Evolutionary conservation across 2,329 filamentous ascomycete species (phyloP), one percentile per base, ranked within the genome.

Genomic region (Paraphoma chrysanthemicola): DNA sequence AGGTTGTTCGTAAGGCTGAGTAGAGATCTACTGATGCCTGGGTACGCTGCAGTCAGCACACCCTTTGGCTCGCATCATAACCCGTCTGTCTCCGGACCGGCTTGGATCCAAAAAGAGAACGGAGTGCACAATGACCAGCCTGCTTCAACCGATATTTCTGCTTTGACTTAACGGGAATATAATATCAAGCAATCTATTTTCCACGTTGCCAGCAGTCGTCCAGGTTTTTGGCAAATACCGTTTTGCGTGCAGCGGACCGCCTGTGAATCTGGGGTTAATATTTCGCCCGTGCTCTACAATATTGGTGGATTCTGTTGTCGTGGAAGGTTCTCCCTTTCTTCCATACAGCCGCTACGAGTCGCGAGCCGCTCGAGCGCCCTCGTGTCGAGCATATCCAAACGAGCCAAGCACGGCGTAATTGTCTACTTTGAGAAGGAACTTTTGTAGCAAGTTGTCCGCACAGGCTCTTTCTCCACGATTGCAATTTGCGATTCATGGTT

Each of bases 21-120:
- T 63, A 67, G 59, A 64, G 38, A 38, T 62, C 53, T 56, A 62
- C 23, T 60, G 64, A 65, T 64, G 52, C 57, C 59, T 61, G 59
- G 56, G 53, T 60, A 54, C 59, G 49, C 57, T 69, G 67, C 69
- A 64, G 70, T 73, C 67, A 74, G 70, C 70, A 69, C 62, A 68
- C 59, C 60, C 63, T 63, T 61, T 50, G 55, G 42, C 55, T 58
- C 43, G 59, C 55, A 48, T 52, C 55, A 47, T 48, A 48, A 38
- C 29, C 17, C 28, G 38, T 29, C 14, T 14, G 14, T 14, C 42
- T 29, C 38, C 44, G 16, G 23, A 50, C 33, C 39, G 23, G n/a
- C 23, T 29, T 30, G 38, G 48, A 18, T 23, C 46, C 31, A 46
- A 48, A 52, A 51, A n/a, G 23, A 18, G 54, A 56, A 48, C 44